Evolutionary conservation across 179 eudicot species (phyloP).

Genomic region (Carnegiea gigantea): DNA sequence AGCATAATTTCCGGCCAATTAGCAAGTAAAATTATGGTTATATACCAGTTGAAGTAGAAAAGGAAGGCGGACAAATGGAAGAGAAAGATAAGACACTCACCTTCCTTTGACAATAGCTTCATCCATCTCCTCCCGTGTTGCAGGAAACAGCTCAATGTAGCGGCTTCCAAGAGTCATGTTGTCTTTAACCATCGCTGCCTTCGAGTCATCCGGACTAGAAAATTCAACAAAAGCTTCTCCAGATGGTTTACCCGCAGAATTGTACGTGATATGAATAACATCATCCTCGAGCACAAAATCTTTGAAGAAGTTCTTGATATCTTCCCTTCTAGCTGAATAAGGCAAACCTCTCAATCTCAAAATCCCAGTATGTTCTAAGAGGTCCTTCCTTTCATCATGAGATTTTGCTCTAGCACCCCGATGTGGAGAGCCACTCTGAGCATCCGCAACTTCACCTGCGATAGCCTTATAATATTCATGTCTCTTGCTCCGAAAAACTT

Average conservation of each 20-base stretch:
- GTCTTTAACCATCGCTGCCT: constrained; percentile 82
- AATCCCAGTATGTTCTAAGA: constrained; percentile 66
- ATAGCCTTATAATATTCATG: constrained; percentile 87
- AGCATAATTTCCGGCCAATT: neutral
- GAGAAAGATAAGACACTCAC: constrained; percentile 31
- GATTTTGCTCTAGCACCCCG: constrained; percentile 65
- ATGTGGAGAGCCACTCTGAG: constrained; percentile 55
- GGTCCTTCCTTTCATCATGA: constrained; percentile 60
- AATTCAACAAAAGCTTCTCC: constrained; percentile 96
- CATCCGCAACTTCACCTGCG: constrained; percentile 68
- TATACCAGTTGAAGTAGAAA: constrained; percentile 3
- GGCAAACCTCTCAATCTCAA: constrained; percentile 86
- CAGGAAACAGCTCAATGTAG: constrained; percentile 88
- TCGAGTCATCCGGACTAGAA: constrained; percentile 72
- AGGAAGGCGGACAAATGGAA: neutral
- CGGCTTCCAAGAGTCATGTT: constrained; percentile 84
- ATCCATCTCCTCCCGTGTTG: constrained; percentile 71
- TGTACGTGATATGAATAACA: constrained; percentile 58
- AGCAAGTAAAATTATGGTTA: neutral
- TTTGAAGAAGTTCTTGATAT: constrained; percentile 67
- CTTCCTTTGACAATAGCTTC: constrained; percentile 78
- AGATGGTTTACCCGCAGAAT: constrained; percentile 72
- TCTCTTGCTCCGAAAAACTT: constrained; percentile 77
- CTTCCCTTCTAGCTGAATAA: constrained; percentile 65
- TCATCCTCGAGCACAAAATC: constrained; percentile 61